A percentile compares a stretch with the other conserved stretches of the same genome.
Conservation (phyloP, 179 eudicot genomes). For the Silene vulgaris region DNA sequence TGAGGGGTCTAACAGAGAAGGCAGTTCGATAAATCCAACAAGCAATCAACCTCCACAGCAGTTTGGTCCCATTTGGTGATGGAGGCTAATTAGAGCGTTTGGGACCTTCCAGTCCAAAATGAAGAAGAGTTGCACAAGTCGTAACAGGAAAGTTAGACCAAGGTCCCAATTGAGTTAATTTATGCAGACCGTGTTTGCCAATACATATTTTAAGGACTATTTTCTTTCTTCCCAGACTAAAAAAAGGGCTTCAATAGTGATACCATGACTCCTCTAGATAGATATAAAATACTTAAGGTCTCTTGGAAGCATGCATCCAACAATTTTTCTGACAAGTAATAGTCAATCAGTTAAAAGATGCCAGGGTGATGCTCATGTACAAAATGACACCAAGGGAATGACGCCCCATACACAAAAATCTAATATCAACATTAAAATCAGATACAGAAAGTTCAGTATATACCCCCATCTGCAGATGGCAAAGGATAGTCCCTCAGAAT, state of each 20-base stretch:
- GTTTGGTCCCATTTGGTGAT: not conserved
- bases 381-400: too few species aligned
- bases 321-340: too few species aligned
- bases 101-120: not conserved
- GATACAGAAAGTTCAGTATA: conserved; percentile 13
- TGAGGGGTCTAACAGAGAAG: not conserved
- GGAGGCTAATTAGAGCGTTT: not conserved
- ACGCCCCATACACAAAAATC: not conserved
- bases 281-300: not conserved
- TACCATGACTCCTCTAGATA: not conserved
- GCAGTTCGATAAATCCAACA: not conserved
- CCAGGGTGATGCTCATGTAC: too few species aligned
- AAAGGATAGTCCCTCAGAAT: conserved; percentile 56
- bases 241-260: not conserved
- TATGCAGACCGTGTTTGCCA: not conserved
- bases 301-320: conserved; percentile 8
- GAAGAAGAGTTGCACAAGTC: not conserved
- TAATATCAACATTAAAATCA: not conserved
- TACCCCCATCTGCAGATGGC: conserved; percentile 60
- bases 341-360: too few species aligned
- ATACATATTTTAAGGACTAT: not conserved
- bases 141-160: not conserved
- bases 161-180: conserved; percentile 6
- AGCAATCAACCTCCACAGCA: not conserved
- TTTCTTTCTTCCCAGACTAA: not conserved